Evolutionary conservation across 768 basidiomycete species (phyloP), one percentile per base, ranked within the genome.

Genomic region (Hericium erinaceus): DNA sequence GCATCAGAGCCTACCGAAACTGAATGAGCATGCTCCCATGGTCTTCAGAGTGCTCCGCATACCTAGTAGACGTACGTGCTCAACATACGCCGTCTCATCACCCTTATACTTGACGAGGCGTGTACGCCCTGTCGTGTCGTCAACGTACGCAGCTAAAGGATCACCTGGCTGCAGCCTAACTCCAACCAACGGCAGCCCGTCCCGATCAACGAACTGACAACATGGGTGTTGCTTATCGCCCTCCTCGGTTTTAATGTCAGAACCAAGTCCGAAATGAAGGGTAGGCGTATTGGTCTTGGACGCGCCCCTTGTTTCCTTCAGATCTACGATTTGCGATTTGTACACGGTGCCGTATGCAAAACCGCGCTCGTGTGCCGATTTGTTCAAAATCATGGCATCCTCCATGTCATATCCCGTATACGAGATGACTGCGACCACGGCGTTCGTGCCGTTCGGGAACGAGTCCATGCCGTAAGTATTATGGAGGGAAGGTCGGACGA

Each of bases 401-500:
- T 99, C 97, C 97, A 99, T 99, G 70, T 99, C 97, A 72, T 99
- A 99, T 3, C 97, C 97, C 3, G 97, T 99, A 69, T 99, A 99
- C 0, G 97, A 99, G 65, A 99, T 98, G 67, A 99, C 97, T n/a
- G 97, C 97, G 52, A 99, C 97, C 59, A 99, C 78, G 18, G 97
- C 97, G 70, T 99, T 99, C 48, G 89, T 98, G 15, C 97, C 97
- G 65, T 95, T 98, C 1, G 97, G 97, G 80, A 94, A 99, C 37
- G 90, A 83, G 72, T 99, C 97, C 89, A 99, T 97, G 48, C 91
- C 95, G 72, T 98, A 99, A 3, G 85, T 84, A 67, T 94, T 89
- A 74, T 98, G 92, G 44, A 98, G 73, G 24, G 76, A 80, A 12
- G 97, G 97, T 37, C 97, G 89, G 38, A 98, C 97, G 61, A 98